Percentiles rank a stretch among this genome's conserved stretches.
phyloP scores from a whole-genome alignment of 2,329 filamentous ascomycete genomes.

The Podosphaera aphanis region DNA sequence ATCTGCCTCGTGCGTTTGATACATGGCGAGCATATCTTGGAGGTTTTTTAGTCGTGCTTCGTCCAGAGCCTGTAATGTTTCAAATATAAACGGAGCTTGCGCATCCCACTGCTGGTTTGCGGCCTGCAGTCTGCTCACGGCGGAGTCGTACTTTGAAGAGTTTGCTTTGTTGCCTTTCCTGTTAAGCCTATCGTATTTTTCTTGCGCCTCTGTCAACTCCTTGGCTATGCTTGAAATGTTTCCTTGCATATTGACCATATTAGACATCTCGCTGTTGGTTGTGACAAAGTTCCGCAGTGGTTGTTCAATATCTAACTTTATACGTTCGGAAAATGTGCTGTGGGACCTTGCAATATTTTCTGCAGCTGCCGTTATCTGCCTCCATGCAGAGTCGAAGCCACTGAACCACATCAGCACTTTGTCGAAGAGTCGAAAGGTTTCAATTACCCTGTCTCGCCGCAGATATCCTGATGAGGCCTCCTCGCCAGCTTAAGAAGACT shows the following conservation, averaged over 20 bases:
- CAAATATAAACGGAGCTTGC: constrained; percentile 84
- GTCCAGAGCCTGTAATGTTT: constrained; percentile 74
- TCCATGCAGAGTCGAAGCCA: constrained; percentile 77
- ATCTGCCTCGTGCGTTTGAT: constrained; percentile 80
- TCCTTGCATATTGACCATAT: constrained; percentile 56
- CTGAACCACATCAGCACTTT: constrained; percentile 24
- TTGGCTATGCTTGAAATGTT: constrained; percentile 64
- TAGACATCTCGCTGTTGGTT: constrained; percentile 51
- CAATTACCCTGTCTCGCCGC: constrained; percentile 66
- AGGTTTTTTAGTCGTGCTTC: constrained; percentile 76
- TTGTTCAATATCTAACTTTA: constrained; percentile 71
- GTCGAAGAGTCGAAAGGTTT: constrained; percentile 1
- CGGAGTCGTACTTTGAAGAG: constrained; percentile 53
- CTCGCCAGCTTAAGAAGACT: constrained; percentile 60
- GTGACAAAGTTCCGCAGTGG: constrained; percentile 55
- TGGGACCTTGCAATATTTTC: constrained; percentile 68
- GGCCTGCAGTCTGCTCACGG: constrained; percentile 48
- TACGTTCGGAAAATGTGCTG: constrained; percentile 51
- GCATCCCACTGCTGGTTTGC: constrained; percentile 78
- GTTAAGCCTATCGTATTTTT: constrained; percentile 62
- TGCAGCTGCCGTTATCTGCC: constrained; percentile 58
- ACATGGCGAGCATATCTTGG: constrained; percentile 74
- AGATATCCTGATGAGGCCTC: constrained; percentile 48
- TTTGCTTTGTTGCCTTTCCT: constrained; percentile 58
- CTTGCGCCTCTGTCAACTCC: constrained; percentile 64